These are phyloP conservation scores for Psilocybe sp. DNA, from an alignment of 768 basidiomycete species.

Conservation along the genomic window DNA sequence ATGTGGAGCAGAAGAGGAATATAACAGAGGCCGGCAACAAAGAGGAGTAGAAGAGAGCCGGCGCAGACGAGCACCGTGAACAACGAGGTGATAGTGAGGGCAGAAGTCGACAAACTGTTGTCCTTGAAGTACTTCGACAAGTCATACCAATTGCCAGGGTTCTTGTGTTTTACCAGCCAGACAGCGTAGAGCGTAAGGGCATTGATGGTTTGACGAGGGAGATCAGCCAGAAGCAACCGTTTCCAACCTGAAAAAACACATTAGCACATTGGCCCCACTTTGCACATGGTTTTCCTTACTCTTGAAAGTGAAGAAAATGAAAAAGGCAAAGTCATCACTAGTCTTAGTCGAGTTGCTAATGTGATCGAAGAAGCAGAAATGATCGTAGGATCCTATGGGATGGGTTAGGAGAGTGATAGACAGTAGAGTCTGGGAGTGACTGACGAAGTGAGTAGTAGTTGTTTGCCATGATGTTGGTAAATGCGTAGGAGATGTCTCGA, in stretches of 20 bases:
- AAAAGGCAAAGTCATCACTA: conserved; percentile 98
- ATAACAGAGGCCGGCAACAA: conserved; percentile 84
- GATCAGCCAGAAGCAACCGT: conserved; percentile 74
- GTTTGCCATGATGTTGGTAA: conserved; percentile 97
- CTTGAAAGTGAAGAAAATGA: conserved; percentile 99
- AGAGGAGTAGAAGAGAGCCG: conserved; percentile 77
- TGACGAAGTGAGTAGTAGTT: conserved; percentile 93
- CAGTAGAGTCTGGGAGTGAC: conserved; percentile 24
- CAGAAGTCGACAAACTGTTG: conserved; percentile 75
- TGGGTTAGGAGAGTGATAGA: conserved; percentile 6
- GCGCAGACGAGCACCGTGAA: conserved; percentile 89
- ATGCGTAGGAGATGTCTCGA: conserved; percentile 96
- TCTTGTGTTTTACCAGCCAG: conserved; percentile 43
- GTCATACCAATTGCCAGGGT: conserved; percentile 58
- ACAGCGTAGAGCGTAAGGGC: conserved; percentile 95
- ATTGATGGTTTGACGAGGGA: conserved; percentile 96
- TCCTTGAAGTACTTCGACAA: conserved; percentile 76
- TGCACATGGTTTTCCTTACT: conserved; percentile 46
- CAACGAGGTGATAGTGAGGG: conserved; percentile 83
- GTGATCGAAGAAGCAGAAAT: conserved; percentile 98
- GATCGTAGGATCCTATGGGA: conserved; percentile 81
- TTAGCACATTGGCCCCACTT: background rate
- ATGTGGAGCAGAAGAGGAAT: conserved; percentile 95
- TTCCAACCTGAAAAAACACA: conserved; percentile 35
- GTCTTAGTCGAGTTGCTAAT: conserved; percentile 94